Evolutionary conservation across 345 rosid species (phyloP).

Genomic region (Punica granatum): DNA sequence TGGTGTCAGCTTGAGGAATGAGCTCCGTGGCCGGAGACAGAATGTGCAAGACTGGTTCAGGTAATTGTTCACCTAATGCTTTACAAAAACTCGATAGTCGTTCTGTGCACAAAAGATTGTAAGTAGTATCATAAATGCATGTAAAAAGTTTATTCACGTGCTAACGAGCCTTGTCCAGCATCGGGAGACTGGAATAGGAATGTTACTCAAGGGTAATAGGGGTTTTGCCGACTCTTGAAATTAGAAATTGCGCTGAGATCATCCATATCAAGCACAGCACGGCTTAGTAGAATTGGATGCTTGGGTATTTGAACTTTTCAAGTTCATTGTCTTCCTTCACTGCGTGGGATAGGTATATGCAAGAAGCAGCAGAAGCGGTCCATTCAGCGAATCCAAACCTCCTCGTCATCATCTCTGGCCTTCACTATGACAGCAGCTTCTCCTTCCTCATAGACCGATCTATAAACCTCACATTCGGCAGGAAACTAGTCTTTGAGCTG

Average conservation of each 20-base stretch:
- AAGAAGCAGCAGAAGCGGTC: constrained; percentile 77
- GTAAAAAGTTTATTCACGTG: too few species aligned
- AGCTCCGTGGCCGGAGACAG: constrained; percentile 72
- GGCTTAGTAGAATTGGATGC: too few species aligned
- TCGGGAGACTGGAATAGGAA: too few species aligned
- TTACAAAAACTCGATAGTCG: too few species aligned
- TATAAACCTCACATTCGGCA: constrained; percentile 35
- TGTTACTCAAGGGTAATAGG: too few species aligned
- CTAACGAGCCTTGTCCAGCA: too few species aligned
- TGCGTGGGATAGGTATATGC: constrained; percentile 47
- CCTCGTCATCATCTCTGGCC: constrained; percentile 75
- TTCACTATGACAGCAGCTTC: constrained; percentile 51
- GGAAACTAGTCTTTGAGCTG: constrained; percentile 65
- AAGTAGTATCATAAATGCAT: too few species aligned
- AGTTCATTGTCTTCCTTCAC: background rate
- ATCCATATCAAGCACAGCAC: too few species aligned
- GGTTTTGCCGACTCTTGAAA: too few species aligned
- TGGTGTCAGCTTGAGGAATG: constrained; percentile 88
- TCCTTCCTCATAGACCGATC: constrained; percentile 43
- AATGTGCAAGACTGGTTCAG: constrained; percentile 70
- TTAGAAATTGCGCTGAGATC: too few species aligned
- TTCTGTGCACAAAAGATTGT: background rate
- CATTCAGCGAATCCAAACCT: constrained; percentile 64
- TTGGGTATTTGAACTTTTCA: background rate
- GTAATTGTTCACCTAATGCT: too few species aligned